Conservation (phyloP, 441 rosid genomes). For the Mallotus repandus region DNA sequence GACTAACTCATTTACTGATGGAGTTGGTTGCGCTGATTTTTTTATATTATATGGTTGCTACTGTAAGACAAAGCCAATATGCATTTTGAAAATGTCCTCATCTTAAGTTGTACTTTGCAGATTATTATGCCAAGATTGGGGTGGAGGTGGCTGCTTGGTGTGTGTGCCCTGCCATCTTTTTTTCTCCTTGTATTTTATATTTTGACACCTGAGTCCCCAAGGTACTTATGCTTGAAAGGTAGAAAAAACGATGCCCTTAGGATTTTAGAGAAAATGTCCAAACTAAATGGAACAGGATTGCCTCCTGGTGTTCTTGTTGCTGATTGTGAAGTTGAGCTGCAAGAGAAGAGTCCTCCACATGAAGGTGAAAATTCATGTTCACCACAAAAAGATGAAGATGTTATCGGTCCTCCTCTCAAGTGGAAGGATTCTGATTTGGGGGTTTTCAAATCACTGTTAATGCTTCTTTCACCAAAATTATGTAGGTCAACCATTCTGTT, state of each 20-base stretch:
- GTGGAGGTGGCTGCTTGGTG: slow-evolving; percentile 65
- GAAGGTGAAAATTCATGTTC: slow-evolving; percentile 46
- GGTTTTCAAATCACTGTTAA: slow-evolving; percentile 40
- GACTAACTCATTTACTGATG: neutral
- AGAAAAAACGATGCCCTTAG: slow-evolving; percentile 42
- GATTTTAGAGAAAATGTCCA: slow-evolving; percentile 48
- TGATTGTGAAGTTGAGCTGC: slow-evolving; percentile 50
- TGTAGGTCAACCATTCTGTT: slow-evolving; percentile 63
- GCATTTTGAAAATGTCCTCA: neutral
- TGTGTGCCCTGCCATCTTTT: slow-evolving; percentile 51
- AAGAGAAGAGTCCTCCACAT: slow-evolving; percentile 32
- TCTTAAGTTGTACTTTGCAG: slow-evolving; percentile 33
- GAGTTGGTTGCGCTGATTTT: slow-evolving; percentile 1
- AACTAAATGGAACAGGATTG: slow-evolving; percentile 36
- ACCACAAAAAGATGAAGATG: slow-evolving; percentile 1
- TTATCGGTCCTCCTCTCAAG: slow-evolving; percentile 8
- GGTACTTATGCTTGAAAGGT: slow-evolving; percentile 59
- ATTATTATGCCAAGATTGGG: slow-evolving; percentile 56
- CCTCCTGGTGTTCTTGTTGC: slow-evolving; percentile 61
- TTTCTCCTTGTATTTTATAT: slow-evolving; percentile 54
- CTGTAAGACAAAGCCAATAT: neutral
- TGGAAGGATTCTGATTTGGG: slow-evolving; percentile 40
- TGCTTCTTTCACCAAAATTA: slow-evolving; percentile 71
- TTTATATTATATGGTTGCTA: slow-evolving; percentile 1
- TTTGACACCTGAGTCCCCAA: slow-evolving; percentile 56